Evolutionary conservation across 805 yeast species (phyloP), one percentile per base, ranked within the genome.

Genomic region (Nakazawaea ishiwadae): DNA sequence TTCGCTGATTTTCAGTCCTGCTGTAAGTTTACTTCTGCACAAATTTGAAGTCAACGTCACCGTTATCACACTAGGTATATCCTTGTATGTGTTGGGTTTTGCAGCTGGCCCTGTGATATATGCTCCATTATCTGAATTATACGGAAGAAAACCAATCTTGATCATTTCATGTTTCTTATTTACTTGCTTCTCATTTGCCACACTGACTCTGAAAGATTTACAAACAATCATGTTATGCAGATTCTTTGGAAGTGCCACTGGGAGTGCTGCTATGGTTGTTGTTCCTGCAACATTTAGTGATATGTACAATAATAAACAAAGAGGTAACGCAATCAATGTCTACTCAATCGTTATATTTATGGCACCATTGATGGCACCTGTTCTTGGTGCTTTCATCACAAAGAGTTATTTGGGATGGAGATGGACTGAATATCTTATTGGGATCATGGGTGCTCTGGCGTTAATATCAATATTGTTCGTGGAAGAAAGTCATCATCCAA

Each of bases 21-120:
- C 81, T 4, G 66, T 77, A 7, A 53, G 59, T 0, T 71, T 60
- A 16, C 52, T 88, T 26, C 58, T 72, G 49, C 63, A 49, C 36
- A 61, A 69, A 31, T 90, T 60, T 59, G 75, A 75, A 44, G 78
- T 90, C 37, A 81, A 84, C 30, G 48, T 53, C 5, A 83, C 78
- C 8, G 89, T 80, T n/a, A 82, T 84, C 10, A 73, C 85, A 14
- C 68, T 91, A 33, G 84, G 87, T 44, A 73, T 88, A 10, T 79
- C 96, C 0, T 68, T 89, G 17, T 90, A 78, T 51, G 96, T 90
- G 14, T 61, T 88, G 35, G 98, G 97, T 11, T 90, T 89, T 62
- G 96, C 96, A 0, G 73, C 87, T 0, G 96, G 97, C 16, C 97
- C 98, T 3, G 68, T 89, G 39, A 54, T 87, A 30, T 90, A 93